Evolutionary conservation across 257 asterid species (phyloP), one percentile per base, ranked within the genome.

Genomic region (Salvia hispanica): DNA sequence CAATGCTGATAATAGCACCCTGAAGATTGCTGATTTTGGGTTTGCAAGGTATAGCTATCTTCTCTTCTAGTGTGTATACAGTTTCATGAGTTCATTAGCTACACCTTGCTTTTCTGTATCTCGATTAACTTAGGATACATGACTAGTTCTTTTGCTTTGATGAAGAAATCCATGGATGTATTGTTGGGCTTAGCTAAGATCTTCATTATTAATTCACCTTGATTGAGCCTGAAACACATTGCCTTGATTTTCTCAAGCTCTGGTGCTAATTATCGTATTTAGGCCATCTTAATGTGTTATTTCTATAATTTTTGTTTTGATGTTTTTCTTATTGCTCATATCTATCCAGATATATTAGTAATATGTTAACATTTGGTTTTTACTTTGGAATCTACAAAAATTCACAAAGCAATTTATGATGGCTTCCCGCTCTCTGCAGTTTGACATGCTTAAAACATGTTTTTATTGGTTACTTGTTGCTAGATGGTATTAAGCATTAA

Each of bases 11-110:
- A 78, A 62, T 21, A 76, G 83, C 58, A 45, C 59, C 72, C 75
- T 83, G 78, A 84, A 84, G 86, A 84, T 84, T 77, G 89, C 89
- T 69, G 89, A 84, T 72, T 84, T 84, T 42, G 89, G 89, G 62
- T 84, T 84, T 85, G 98, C 98, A 64, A 90, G 98, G 98, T 93
- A 72, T 67, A 58, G 36, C 63, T 58, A 21, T 48, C 40, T 37
- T 73, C 63, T 58, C 51, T 62, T 33, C 31, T 25, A 25, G 31
- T 25, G 31, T 2, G 31, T 25, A 3, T 36, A 65, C 15, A 42
- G 18, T 44, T 77, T 39, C 47, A 34, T 48, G 28, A 62, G 39
- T 16, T 45, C 50, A n/a, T 53, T 44, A 8, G 43, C 64, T 9
- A 2, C 68, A 48, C 25, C 43, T 37, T 66, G 34, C 2, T 62